Evolutionary conservation across 2,329 filamentous ascomycete genomes (phyloP), one percentile per base, ranked within the genome.

Genomic region (Clonostachys chloroleuca): DNA sequence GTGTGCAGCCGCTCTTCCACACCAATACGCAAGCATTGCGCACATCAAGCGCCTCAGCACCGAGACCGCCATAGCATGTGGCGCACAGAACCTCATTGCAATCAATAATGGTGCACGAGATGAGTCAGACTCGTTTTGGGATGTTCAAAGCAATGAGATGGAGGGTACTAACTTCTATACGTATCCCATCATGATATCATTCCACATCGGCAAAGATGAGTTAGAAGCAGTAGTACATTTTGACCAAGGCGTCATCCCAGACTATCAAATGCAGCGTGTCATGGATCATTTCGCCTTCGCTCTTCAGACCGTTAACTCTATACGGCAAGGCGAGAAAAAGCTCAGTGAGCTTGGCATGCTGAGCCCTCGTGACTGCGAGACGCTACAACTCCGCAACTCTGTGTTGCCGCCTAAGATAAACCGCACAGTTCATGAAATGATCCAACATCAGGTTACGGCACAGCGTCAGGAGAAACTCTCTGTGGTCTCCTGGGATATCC

Each of bases 401-500:
- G 59, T 59, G 5, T 46, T 68, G 5, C 60, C 65, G 2, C 57
- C 62, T 2, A 60, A 58, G 9, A 54, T 70, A 36, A 54, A 63
- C 16, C 54, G 52, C n/a, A 65, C 62, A 45, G 67, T 70, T 57
- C 68, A 72, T 43, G 65, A 69, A 33, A 49, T 70, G 44, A 60
- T 73, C 44, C 58, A 60, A 3, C 59, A 64, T 13, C 63, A 65
- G 44, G 51, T 46, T 12, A 55, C 52, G 37, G 52, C 56, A 3
- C 67, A 68, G 1, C 46, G 51, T 12, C 35, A 5, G 10, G 20
- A 39, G 17, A 55, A 58, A 9, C 51, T 56, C 9, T 68, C 70
- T 17, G 60, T 74, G 10, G 55, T 63, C 42, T 64, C 69, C 2
- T 74, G 69, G 69, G 71, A 74, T 44, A 65, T 65, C 5, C 52